These are phyloP conservation scores for Pugionium cornutum DNA, from an alignment of 345 rosid species.

Conservation along the genomic window DNA sequence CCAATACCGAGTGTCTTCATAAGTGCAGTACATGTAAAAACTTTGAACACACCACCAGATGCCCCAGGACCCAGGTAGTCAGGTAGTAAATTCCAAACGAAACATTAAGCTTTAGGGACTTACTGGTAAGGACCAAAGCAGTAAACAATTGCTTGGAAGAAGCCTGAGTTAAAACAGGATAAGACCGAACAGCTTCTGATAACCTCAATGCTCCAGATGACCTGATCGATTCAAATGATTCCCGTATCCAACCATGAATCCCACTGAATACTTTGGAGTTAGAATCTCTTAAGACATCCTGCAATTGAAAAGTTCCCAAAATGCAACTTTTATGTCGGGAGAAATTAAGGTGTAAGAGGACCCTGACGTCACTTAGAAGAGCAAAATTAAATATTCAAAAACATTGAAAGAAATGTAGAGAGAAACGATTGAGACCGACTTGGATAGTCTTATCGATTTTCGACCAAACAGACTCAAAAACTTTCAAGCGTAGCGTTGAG, in stretches of 20 bases:
- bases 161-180: slow-evolving; percentile 60
- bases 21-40: neutral
- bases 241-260: slow-evolving; percentile 67
- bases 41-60: neutral
- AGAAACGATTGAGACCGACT: slow-evolving; percentile 41
- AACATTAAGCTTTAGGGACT: slow-evolving; percentile 40
- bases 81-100: neutral
- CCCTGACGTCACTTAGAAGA: neutral
- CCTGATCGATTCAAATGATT: slow-evolving; percentile 55
- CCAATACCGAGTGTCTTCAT: neutral
- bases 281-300: slow-evolving; percentile 70
- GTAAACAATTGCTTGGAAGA: slow-evolving; percentile 66
- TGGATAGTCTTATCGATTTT: slow-evolving; percentile 55
- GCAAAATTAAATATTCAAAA: slow-evolving; percentile 10
- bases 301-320: slow-evolving; percentile 31
- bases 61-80: neutral
- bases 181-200: slow-evolving; percentile 58
- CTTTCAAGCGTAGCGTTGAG: slow-evolving; percentile 47
- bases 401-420: neutral
- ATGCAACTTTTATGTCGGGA: neutral
- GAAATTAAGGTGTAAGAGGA: slow-evolving; percentile 7
- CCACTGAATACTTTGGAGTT: slow-evolving; percentile 53
- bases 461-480: slow-evolving; percentile 71
- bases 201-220: slow-evolving; percentile 47
- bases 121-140: slow-evolving; percentile 80